These are phyloP conservation scores for Rhododendron vialii DNA, from an alignment of 148 eudicot species.

Conservation along the genomic window DNA sequence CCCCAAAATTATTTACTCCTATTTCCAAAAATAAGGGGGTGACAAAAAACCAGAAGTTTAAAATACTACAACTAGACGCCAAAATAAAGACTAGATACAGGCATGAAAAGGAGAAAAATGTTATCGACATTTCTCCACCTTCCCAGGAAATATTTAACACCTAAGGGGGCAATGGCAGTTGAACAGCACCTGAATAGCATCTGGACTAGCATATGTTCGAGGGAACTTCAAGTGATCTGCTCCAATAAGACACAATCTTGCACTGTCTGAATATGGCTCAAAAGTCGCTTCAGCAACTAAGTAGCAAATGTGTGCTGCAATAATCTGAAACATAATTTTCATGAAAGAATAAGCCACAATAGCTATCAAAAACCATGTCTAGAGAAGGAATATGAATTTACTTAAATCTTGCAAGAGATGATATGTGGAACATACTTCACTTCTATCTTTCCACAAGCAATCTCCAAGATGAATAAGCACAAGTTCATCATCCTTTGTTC, in stretches of 20 bases:
- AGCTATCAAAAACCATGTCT: background rate
- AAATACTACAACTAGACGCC: background rate
- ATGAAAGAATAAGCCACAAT: slow-evolving; percentile 12
- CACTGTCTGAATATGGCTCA: slow-evolving; percentile 74
- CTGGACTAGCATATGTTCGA: slow-evolving; percentile 78
- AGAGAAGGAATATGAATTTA: background rate
- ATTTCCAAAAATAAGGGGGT: background rate
- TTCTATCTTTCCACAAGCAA: slow-evolving; percentile 75
- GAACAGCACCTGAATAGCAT: slow-evolving; percentile 75
- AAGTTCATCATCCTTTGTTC: slow-evolving; percentile 83
- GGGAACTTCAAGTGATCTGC: slow-evolving; percentile 86
- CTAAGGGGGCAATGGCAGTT: background rate
- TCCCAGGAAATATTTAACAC: background rate
- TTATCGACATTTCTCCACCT: background rate
- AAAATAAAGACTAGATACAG: background rate
- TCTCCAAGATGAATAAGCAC: slow-evolving; percentile 93
- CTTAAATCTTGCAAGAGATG: background rate
- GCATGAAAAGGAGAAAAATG: background rate
- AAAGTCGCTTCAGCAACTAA: slow-evolving; percentile 80
- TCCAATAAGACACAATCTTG: slow-evolving; percentile 86
- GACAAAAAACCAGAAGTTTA: background rate
- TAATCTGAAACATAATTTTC: slow-evolving; percentile 39
- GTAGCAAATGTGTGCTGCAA: slow-evolving; percentile 88
- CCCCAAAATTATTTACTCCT: background rate
- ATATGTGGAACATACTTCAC: slow-evolving; percentile 49